Conservation (phyloP, 1,284 basidiomycete genomes). For the Violaceomyces palustris region DNA sequence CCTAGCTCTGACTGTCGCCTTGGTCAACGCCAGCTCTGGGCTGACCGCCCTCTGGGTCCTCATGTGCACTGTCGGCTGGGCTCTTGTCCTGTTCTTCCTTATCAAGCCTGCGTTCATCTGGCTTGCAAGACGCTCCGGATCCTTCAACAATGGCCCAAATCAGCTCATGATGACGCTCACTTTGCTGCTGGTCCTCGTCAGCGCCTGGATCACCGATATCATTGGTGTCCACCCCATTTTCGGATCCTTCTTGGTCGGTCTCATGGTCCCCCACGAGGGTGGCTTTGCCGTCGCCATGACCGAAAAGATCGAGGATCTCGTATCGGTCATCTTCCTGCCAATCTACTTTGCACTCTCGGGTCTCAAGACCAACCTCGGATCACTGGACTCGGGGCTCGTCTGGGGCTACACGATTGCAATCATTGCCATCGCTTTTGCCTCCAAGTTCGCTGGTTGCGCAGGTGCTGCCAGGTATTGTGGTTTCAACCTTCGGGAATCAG, state of each 20-base stretch:
- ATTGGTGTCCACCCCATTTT: conserved; percentile 87
- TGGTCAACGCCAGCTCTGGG: conserved; percentile 76
- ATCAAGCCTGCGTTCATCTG: conserved; percentile 64
- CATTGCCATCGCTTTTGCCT: conserved; percentile 71
- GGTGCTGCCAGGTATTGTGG: conserved; percentile 63
- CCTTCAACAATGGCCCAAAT: conserved; percentile 69
- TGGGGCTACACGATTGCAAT: conserved; percentile 85
- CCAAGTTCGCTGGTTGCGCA: conserved; percentile 62
- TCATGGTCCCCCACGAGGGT: conserved; percentile 81
- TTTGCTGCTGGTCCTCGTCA: conserved; percentile 69
- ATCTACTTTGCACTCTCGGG: conserved; percentile 80
- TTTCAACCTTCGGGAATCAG: conserved; percentile 72
- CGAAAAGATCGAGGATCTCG: conserved; percentile 58
- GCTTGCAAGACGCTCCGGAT: conserved; percentile 73
- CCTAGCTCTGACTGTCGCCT: conserved; percentile 75
- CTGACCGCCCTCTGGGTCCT: conserved; percentile 73
- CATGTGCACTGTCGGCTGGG: conserved; percentile 75
- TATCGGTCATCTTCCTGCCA: conserved; percentile 65
- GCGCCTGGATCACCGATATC: conserved; percentile 82
- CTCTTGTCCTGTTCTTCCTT: conserved; percentile 71
- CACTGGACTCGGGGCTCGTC: conserved; percentile 55
- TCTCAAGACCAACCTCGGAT: conserved; percentile 74
- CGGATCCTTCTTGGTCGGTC: conserved; percentile 74
- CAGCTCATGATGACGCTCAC: conserved; percentile 71
- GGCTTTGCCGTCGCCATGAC: conserved; percentile 64